phyloP scores from a whole-genome alignment of 2,329 filamentous ascomycete genomes.

The Alternaria sp. region DNA sequence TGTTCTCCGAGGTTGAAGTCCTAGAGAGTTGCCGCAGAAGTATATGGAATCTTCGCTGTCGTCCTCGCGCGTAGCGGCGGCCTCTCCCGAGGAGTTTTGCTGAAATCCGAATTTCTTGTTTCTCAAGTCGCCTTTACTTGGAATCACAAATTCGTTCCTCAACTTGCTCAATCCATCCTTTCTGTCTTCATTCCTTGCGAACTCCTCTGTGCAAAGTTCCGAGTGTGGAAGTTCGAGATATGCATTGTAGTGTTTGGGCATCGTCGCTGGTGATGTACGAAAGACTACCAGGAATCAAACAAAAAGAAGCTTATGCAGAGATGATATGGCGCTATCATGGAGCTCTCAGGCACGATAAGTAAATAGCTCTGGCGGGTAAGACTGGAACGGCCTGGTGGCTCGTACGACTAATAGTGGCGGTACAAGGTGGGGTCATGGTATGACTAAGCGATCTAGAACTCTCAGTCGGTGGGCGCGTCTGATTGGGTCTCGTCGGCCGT shows the following conservation, averaged over 20 bases:
- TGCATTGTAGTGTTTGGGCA: slow-evolving; percentile 37
- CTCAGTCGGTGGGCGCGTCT: background rate
- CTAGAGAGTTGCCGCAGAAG: slow-evolving; percentile 89
- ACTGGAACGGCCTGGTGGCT: slow-evolving; percentile 17
- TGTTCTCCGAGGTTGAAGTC: slow-evolving; percentile 78
- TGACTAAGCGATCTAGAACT: slow-evolving; percentile 31
- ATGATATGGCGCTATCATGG: slow-evolving; percentile 6
- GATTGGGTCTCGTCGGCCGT: slow-evolving; percentile 21
- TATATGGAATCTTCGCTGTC: slow-evolving; percentile 68
- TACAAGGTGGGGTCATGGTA: slow-evolving; percentile 15
- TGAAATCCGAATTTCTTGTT: slow-evolving; percentile 60
- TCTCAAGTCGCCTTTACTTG: slow-evolving; percentile 75
- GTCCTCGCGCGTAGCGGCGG: slow-evolving; percentile 33
- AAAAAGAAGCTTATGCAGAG: slow-evolving; percentile 4
- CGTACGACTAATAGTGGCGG: slow-evolving; percentile 22
- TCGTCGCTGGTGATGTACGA: slow-evolving; percentile 20
- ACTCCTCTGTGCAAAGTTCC: slow-evolving; percentile 42
- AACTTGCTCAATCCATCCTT: slow-evolving; percentile 51
- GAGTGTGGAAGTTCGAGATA: slow-evolving; percentile 30
- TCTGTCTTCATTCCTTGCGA: slow-evolving; percentile 46
- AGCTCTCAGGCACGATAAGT: slow-evolving; percentile 13
- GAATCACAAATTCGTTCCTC: slow-evolving; percentile 78
- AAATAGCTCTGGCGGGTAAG: slow-evolving; percentile 17
- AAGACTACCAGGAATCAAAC: background rate
- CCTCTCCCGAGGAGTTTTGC: background rate